Conservation (phyloP, 2,329 filamentous ascomycete species). For the Penicillium brevicompactum region DNA sequence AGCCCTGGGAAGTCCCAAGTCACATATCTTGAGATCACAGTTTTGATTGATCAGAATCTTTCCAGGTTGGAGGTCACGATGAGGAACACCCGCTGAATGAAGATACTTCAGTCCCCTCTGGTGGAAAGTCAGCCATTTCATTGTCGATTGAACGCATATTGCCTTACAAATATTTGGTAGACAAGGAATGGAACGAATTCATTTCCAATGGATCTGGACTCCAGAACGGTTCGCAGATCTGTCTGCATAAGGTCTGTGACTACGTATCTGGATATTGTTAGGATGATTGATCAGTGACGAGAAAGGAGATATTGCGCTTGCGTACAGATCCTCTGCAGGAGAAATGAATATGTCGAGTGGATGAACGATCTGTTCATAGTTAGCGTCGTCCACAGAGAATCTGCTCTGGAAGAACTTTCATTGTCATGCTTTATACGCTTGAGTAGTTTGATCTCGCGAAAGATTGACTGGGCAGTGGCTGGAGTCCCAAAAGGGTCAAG, state of each 20-base stretch:
- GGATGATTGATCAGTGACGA: slow-evolving; percentile 3
- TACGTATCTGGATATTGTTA: slow-evolving; percentile 69
- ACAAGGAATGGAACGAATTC: slow-evolving; percentile 99
- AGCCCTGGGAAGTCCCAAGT: slow-evolving; percentile 93
- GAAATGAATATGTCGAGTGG: slow-evolving; percentile 99
- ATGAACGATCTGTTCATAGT: slow-evolving; percentile 74
- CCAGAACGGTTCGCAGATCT: slow-evolving; percentile 90
- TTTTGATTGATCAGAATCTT: slow-evolving; percentile 99
- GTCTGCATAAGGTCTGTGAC: slow-evolving; percentile 96
- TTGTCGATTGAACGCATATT: slow-evolving; percentile 13
- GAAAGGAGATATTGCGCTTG: slow-evolving; percentile 8
- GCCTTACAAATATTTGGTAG: slow-evolving; percentile 90
- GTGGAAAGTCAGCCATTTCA: slow-evolving; percentile 1
- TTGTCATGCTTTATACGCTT: slow-evolving; percentile 97
- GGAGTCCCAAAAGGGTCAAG: slow-evolving; percentile 99
- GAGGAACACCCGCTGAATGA: slow-evolving; percentile 94
- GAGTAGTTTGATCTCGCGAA: slow-evolving; percentile 91
- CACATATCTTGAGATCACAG: slow-evolving; percentile 98
- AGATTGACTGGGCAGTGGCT: slow-evolving; percentile 92
- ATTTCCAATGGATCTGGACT: slow-evolving; percentile 91
- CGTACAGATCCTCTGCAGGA: slow-evolving; percentile 93
- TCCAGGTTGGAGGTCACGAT: slow-evolving; percentile 95
- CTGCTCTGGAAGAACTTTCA: slow-evolving; percentile 54
- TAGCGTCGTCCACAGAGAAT: slow-evolving; percentile 8
- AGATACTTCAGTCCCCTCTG: slow-evolving; percentile 98